phyloP scores from a whole-genome alignment of 805 yeast species.

The Cyberlindnera galapagoensis region DNA sequence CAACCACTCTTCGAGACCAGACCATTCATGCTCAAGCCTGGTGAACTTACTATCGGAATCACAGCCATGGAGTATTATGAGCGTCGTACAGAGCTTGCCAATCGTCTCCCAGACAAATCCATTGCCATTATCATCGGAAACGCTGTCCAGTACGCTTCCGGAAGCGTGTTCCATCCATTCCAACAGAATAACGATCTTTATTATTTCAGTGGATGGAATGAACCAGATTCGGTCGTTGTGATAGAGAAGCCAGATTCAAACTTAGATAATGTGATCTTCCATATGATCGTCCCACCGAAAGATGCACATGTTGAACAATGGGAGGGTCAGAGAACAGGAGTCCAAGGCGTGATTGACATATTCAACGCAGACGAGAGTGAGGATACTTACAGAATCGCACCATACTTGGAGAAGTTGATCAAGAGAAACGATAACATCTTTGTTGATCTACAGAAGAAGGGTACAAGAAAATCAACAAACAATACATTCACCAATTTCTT shows the following conservation, averaged over 20 bases:
- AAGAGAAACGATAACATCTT: constrained; percentile 44
- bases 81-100: constrained; percentile 58
- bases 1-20: constrained; percentile 87
- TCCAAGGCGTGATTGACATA: constrained; percentile 69
- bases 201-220: constrained; percentile 89
- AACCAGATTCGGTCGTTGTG: constrained; percentile 70
- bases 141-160: constrained; percentile 72
- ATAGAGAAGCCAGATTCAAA: constrained; percentile 54
- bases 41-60: constrained; percentile 86
- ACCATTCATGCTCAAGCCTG: constrained; percentile 64
- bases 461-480: constrained; percentile 11
- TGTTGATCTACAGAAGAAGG: constrained; percentile 37
- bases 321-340: constrained; percentile 93
- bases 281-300: constrained; percentile 82
- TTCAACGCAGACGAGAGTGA: constrained; percentile 83
- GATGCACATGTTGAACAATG: constrained; percentile 76
- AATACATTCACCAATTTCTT: constrained; percentile 26
- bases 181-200: constrained; percentile 87
- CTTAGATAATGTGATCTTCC: constrained; percentile 52
- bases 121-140: constrained; percentile 72
- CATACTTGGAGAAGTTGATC: constrained; percentile 42
- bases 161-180: constrained; percentile 85
- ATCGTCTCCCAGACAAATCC: constrained; percentile 52
- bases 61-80: constrained; percentile 74
- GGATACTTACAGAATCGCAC: constrained; percentile 37